phyloP scores from a whole-genome alignment of 345 rosid genomes.

The Viola odorata region DNA sequence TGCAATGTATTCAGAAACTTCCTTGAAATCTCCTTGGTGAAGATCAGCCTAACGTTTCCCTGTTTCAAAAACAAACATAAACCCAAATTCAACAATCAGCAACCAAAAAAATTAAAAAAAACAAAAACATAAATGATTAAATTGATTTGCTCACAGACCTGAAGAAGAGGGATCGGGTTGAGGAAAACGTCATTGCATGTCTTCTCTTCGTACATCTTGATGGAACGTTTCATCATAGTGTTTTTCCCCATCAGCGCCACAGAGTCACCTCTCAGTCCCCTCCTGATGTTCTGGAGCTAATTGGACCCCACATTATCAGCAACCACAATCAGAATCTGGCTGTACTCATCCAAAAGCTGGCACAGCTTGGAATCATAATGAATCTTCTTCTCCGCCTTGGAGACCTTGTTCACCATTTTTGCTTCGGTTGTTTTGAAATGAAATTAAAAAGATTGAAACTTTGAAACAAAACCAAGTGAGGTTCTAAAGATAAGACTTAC shows the following conservation, averaged over 20 bases:
- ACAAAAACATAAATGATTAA: too few species aligned
- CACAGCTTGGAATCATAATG: slow-evolving; percentile 80
- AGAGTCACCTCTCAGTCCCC: slow-evolving; percentile 77
- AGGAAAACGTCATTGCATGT: slow-evolving; percentile 55
- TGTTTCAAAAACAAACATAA: too few species aligned
- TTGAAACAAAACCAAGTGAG: too few species aligned
- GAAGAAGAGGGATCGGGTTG: slow-evolving; percentile 41
- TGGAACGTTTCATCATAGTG: slow-evolving; percentile 48
- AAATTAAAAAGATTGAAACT: too few species aligned
- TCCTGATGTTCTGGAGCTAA: slow-evolving; percentile 85
- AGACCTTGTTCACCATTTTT: slow-evolving; percentile 34
- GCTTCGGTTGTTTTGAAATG: too few species aligned
- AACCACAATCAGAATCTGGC: slow-evolving; percentile 66
- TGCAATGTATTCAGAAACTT: too few species aligned
- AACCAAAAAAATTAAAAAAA: too few species aligned
- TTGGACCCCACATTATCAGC: slow-evolving; percentile 93
- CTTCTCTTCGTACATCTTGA: slow-evolving; percentile 57
- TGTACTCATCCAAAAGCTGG: slow-evolving; percentile 65
- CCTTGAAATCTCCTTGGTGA: too few species aligned
- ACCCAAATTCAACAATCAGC: too few species aligned
- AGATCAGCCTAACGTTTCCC: too few species aligned
- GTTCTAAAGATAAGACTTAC: too few species aligned
- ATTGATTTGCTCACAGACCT: slow-evolving; percentile 13
- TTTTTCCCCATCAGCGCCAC: slow-evolving; percentile 88
- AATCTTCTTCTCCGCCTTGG: slow-evolving; percentile 80